These are phyloP conservation scores for Penicillium sp. DNA, from an alignment of 2,329 filamentous ascomycete species.

Conservation along the genomic window DNA sequence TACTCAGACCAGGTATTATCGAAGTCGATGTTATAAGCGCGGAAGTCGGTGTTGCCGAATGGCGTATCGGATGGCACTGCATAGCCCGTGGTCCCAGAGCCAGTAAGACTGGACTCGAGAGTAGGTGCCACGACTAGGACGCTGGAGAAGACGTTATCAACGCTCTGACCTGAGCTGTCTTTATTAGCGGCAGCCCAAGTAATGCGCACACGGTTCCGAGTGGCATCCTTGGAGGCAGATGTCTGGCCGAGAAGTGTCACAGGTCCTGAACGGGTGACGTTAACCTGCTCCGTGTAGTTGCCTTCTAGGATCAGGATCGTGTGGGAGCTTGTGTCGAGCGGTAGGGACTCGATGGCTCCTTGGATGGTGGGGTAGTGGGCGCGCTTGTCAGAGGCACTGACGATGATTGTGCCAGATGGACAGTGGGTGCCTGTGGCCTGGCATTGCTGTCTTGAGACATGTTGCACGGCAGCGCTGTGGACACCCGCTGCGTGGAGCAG, in stretches of 20 bases:
- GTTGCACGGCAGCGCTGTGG: slow-evolving; percentile 7
- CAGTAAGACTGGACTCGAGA: slow-evolving; percentile 63
- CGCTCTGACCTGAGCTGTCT: slow-evolving; percentile 36
- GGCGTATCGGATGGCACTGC: slow-evolving; percentile 62
- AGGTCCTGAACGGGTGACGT: slow-evolving; percentile 63
- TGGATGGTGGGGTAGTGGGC: slow-evolving; percentile 46
- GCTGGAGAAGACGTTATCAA: slow-evolving; percentile 65
- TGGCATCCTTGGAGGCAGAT: slow-evolving; percentile 48
- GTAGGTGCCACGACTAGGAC: slow-evolving; percentile 66
- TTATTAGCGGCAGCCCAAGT: slow-evolving; percentile 61
- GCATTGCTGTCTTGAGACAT: slow-evolving; percentile 21
- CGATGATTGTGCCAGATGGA: slow-evolving; percentile 31
- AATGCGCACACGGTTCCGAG: slow-evolving; percentile 57
- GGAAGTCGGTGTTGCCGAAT: slow-evolving; percentile 65
- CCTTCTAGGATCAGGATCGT: slow-evolving; percentile 64
- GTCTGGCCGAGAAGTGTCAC: slow-evolving; percentile 65
- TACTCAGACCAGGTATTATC: slow-evolving; percentile 60
- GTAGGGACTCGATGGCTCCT: slow-evolving; percentile 51
- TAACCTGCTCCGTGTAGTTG: slow-evolving; percentile 65
- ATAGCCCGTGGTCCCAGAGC: slow-evolving; percentile 63
- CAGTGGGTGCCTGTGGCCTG: slow-evolving; percentile 28
- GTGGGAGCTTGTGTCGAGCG: slow-evolving; percentile 48
- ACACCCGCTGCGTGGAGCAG: slow-evolving; percentile 1
- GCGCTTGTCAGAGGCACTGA: slow-evolving; percentile 24
- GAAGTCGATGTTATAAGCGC: slow-evolving; percentile 69